Percentiles rank a stretch among this genome's conserved stretches.
These are phyloP conservation scores for Nicotiana tabacum DNA, from an alignment of 257 asterid species.

Conservation along the genomic window DNA sequence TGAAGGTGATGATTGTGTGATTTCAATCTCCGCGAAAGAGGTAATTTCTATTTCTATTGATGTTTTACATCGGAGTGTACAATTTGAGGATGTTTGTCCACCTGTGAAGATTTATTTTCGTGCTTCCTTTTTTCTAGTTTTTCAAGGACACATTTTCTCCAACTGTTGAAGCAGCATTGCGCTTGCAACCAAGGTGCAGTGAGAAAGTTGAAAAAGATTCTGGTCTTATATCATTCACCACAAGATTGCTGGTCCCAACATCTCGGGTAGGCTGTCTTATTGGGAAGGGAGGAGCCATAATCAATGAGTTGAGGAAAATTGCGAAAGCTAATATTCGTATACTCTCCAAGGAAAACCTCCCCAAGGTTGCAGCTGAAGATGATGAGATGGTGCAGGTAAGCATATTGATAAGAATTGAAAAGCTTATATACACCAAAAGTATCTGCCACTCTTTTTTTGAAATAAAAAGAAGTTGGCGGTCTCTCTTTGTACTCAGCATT, in stretches of 20 bases:
- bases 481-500: background rate
- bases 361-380: conserved; percentile 87
- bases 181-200: conserved; percentile 94
- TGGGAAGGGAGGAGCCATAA: conserved; percentile 96
- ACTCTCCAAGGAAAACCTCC: conserved; percentile 80
- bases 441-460: background rate
- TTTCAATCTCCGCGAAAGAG: conserved; percentile 73
- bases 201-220: conserved; percentile 92
- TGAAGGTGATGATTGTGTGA: conserved; percentile 83
- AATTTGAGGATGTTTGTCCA: background rate
- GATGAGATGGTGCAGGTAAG: conserved; percentile 98
- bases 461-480: background rate
- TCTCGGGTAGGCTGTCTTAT: conserved; percentile 89
- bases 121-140: conserved; percentile 31
- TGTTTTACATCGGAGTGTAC: background rate
- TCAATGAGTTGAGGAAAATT: conserved; percentile 85
- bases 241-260: conserved; percentile 77
- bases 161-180: conserved; percentile 81
- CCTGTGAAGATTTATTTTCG: background rate
- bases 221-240: conserved; percentile 76
- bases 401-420: background rate
- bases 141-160: conserved; percentile 80
- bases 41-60: conserved; percentile 25
- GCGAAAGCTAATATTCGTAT: conserved; percentile 87
- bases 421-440: background rate